Evolutionary conservation across 2,329 filamentous ascomycete species (phyloP).

Genomic region (Aureobasidium sp.): DNA sequence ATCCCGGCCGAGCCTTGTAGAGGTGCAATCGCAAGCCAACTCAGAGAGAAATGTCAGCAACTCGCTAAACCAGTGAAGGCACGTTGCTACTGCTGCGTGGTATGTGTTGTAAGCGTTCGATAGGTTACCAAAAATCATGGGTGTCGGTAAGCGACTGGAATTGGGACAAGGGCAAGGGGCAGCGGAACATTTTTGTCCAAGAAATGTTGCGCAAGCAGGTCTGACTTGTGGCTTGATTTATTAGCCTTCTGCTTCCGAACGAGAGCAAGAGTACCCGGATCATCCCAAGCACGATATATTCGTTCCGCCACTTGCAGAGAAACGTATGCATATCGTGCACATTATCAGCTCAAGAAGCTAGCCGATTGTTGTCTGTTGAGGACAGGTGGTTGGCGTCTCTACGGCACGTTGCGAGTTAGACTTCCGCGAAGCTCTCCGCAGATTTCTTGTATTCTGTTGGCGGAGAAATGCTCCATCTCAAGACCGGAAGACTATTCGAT

Average conservation of each 20-base stretch:
- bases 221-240: background rate
- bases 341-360: background rate
- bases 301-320: background rate
- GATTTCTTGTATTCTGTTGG: background rate
- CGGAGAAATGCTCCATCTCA: background rate
- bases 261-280: background rate
- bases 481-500: background rate
- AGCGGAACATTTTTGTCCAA: background rate
- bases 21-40: background rate
- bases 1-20: background rate
- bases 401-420: background rate
- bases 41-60: conserved; percentile 1
- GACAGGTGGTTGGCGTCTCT: background rate
- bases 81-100: background rate
- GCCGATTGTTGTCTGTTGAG: background rate
- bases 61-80: background rate
- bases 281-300: background rate
- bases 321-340: background rate
- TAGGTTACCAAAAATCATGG: background rate
- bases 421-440: background rate
- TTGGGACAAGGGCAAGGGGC: background rate
- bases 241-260: background rate
- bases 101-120: background rate
- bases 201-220: conserved; percentile 5
- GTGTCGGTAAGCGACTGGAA: background rate